Conservation (phyloP, 148 eudicot species). For the Rhododendron henanense region DNA sequence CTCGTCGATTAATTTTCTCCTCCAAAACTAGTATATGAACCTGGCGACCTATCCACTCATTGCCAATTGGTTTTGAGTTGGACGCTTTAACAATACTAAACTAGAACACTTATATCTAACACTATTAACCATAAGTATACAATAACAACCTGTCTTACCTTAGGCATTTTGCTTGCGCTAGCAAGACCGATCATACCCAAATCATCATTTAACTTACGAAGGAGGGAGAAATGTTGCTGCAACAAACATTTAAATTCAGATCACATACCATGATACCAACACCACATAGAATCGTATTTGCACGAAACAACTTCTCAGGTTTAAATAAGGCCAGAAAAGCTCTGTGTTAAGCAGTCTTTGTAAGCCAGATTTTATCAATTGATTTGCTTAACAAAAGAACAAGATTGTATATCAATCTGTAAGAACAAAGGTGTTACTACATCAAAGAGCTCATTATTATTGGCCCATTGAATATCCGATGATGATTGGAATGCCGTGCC, state of each 20-base stretch:
- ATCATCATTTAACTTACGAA: neutral
- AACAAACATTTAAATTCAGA: neutral
- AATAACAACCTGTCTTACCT: neutral
- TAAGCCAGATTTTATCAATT: neutral
- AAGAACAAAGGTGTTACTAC: neutral
- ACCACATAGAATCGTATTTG: neutral
- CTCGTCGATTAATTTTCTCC: no score
- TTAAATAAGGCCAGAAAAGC: neutral
- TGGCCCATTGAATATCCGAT: neutral
- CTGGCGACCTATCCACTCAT: no score
- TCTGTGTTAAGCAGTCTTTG: neutral
- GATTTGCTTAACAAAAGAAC: neutral
- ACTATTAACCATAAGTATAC: neutral
- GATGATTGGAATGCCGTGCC: neutral
- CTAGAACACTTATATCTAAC: neutral
- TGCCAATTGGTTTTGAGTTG: no score
- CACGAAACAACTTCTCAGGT: neutral
- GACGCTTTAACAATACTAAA: neutral
- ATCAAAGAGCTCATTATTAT: neutral
- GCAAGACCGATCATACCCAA: neutral
- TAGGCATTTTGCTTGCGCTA: neutral
- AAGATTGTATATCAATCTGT: neutral
- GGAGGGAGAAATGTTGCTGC: neutral
- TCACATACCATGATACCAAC: neutral
- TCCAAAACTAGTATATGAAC: no score